Conservation (phyloP, 2,329 filamentous ascomycete species). For the Thermothelomyces thermophilus region DNA sequence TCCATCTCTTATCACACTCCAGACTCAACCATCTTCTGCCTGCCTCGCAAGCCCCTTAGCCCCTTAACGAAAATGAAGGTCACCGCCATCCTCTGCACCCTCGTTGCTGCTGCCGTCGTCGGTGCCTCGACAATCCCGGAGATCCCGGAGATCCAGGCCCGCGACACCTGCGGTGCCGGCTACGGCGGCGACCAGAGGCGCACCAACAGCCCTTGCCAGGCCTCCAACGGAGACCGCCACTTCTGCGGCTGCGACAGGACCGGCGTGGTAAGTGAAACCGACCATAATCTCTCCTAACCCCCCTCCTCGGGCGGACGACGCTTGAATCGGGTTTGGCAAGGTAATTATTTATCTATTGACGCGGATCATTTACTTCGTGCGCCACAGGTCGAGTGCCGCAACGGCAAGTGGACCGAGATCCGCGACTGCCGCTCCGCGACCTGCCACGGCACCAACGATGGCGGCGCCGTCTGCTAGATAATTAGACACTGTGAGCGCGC, state of each 20-base stretch:
- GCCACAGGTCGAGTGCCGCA: not conserved
- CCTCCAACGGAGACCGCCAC: not conserved
- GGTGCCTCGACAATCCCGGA: not conserved
- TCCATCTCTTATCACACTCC: too few relatives aligned
- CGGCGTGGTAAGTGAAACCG: not conserved
- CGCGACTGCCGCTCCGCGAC: not conserved
- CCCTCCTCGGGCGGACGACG: not conserved
- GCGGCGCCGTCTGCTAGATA: not conserved
- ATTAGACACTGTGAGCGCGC: too few relatives aligned
- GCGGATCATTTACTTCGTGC: not conserved
- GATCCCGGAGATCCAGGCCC: not conserved
- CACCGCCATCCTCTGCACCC: not conserved
- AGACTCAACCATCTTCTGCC: too few relatives aligned
- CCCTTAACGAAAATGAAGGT: conserved; percentile 4
- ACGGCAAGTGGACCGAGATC: not conserved
- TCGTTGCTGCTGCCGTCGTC: not conserved
- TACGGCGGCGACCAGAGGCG: not conserved
- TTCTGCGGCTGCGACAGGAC: not conserved
- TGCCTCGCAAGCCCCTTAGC: too few relatives aligned
- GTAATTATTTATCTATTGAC: too few relatives aligned
- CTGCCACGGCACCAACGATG: not conserved
- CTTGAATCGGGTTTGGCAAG: too few relatives aligned
- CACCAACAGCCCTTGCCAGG: not conserved
- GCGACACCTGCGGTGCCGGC: not conserved
- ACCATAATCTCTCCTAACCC: not conserved